Percentiles rank a stretch among this genome's conserved stretches.
Evolutionary conservation across 2,329 filamentous ascomycete species (phyloP).

Genomic region (Drechslerella coelobrocha): DNA sequence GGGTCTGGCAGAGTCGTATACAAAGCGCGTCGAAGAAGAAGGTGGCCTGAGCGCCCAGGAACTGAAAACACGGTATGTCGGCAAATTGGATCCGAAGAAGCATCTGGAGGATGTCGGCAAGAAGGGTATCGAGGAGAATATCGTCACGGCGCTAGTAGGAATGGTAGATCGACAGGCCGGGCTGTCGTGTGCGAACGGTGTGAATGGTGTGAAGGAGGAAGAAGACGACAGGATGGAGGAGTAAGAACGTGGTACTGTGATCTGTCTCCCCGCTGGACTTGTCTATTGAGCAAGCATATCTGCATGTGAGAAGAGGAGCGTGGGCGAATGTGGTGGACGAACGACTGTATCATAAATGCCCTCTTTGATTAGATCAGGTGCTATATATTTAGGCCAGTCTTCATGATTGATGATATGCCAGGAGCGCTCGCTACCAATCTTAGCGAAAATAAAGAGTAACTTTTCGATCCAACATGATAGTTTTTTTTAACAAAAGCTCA

Average conservation of each 20-base stretch:
- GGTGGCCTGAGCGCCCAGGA: slow-evolving; percentile 96
- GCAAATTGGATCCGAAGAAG: slow-evolving; percentile 99
- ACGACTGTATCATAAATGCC: too few species aligned
- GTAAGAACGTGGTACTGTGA: slow-evolving; percentile 1
- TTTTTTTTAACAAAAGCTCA: too few species aligned
- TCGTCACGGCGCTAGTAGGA: slow-evolving; percentile 94
- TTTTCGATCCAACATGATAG: too few species aligned
- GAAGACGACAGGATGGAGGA: slow-evolving; percentile 60
- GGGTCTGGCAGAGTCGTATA: slow-evolving; percentile 89
- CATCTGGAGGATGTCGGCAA: slow-evolving; percentile 96
- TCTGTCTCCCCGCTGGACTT: background rate
- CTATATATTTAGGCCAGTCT: too few species aligned
- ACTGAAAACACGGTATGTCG: slow-evolving; percentile 97
- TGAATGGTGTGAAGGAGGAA: slow-evolving; percentile 74
- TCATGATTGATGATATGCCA: too few species aligned
- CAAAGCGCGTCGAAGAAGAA: slow-evolving; percentile 98
- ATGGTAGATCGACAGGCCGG: slow-evolving; percentile 99
- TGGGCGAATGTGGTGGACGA: too few species aligned
- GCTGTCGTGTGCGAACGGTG: slow-evolving; percentile 71
- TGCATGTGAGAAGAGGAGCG: too few species aligned
- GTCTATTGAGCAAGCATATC: too few species aligned
- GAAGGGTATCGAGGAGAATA: slow-evolving; percentile 98
- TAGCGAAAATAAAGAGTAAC: too few species aligned
- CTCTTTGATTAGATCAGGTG: too few species aligned
- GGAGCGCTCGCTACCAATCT: too few species aligned